A percentile compares a stretch with the other conserved stretches of the same genome.
Conservation (phyloP, 1,284 basidiomycete genomes). For the Coriolopsis trogii region DNA sequence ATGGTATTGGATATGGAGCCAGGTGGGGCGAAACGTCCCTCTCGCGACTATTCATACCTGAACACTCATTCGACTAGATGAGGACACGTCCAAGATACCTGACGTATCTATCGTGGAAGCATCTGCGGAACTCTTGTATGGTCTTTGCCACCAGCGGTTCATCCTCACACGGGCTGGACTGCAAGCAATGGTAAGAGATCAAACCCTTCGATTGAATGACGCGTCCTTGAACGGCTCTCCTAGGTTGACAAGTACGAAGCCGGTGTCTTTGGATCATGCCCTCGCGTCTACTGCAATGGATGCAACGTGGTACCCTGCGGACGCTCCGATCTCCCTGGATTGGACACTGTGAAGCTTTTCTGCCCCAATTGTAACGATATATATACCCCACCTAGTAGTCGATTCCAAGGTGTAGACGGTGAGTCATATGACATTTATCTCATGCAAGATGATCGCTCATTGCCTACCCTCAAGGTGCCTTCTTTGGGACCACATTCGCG, state of each 20-base stretch:
- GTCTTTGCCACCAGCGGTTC: conserved; percentile 96
- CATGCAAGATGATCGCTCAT: neutral
- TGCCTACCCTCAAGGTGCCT: conserved; percentile 70
- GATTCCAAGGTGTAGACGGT: conserved; percentile 97
- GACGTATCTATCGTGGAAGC: conserved; percentile 98
- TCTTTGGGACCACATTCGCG: conserved; percentile 98
- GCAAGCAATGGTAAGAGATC: conserved; percentile 85
- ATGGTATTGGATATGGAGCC: conserved; percentile 99
- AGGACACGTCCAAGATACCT: conserved; percentile 90
- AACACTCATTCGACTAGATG: conserved; percentile 53
- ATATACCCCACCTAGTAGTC: conserved; percentile 93
- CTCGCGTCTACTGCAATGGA: conserved; percentile 91
- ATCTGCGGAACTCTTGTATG: conserved; percentile 96
- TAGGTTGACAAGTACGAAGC: conserved; percentile 97
- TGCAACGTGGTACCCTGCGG: conserved; percentile 95
- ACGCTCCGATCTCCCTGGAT: conserved; percentile 93
- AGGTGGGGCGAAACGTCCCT: conserved; percentile 54
- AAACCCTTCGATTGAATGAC: conserved; percentile 1
- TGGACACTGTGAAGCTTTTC: conserved; percentile 98
- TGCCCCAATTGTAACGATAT: conserved; percentile 99
- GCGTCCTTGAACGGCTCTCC: neutral
- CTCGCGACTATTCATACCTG: conserved; percentile 17
- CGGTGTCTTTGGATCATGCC: conserved; percentile 93
- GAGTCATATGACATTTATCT: conserved; percentile 13
- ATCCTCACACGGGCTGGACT: conserved; percentile 94